phyloP scores from a whole-genome alignment of 2,329 filamentous ascomycete genomes.

The Aspergillus sp. region DNA sequence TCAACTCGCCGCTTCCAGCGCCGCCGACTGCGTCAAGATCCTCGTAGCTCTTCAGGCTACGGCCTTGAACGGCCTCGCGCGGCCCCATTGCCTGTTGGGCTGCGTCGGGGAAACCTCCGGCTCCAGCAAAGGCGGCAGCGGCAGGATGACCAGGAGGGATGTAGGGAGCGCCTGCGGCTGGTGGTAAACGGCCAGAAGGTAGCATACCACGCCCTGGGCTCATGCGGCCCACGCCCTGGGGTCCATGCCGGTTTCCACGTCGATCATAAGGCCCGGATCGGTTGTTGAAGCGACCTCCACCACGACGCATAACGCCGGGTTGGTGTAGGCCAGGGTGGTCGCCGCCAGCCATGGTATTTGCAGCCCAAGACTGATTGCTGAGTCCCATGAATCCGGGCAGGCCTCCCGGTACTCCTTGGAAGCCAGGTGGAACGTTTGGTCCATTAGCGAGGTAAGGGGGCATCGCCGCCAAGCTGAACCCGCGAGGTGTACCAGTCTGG shows the following conservation, averaged over 20 bases:
- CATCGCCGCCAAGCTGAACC: constrained; percentile 79
- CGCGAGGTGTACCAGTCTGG: constrained; percentile 80
- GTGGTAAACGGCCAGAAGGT: constrained; percentile 31
- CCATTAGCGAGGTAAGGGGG: constrained; percentile 58
- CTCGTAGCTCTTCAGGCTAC: constrained; percentile 95
- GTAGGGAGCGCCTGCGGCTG: constrained; percentile 32
- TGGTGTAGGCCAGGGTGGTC: constrained; percentile 50
- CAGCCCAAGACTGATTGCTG: constrained; percentile 28
- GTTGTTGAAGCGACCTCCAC: constrained; percentile 62
- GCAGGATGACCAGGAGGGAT: constrained; percentile 43
- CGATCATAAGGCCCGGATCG: constrained; percentile 74
- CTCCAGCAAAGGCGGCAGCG: constrained; percentile 39
- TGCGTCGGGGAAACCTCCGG: constrained; percentile 51
- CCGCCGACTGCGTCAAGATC: constrained; percentile 85
- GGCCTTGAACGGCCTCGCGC: constrained; percentile 85
- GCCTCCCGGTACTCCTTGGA: constrained; percentile 32
- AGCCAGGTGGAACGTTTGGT: constrained; percentile 39
- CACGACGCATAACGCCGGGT: constrained; percentile 67
- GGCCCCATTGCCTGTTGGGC: constrained; percentile 74
- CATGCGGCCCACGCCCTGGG: constrained; percentile 53
- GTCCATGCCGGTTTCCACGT: constrained; percentile 57
- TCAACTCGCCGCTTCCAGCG: constrained; percentile 76
- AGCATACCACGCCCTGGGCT: constrained; percentile 39
- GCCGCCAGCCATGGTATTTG: constrained; percentile 36
- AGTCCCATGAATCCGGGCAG: constrained; percentile 37